A percentile compares a stretch with the other conserved stretches of the same genome.
Conservation (phyloP, 495 filamentous ascomycete species). For the Letharia columbiana region DNA sequence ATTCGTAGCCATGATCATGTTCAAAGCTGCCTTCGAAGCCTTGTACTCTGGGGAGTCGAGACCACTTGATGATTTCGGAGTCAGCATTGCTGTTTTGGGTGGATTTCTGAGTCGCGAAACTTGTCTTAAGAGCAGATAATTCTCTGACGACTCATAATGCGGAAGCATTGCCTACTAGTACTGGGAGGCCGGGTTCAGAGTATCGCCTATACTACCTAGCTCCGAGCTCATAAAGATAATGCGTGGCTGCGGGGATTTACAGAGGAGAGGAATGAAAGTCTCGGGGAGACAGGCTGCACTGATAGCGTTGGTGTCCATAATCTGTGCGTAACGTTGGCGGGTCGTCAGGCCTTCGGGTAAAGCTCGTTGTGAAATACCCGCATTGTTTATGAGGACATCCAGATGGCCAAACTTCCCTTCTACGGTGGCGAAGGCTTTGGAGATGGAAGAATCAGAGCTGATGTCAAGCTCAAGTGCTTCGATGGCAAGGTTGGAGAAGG, state of each 20-base stretch:
- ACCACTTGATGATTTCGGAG: neutral
- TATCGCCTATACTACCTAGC: slow-evolving; percentile 28
- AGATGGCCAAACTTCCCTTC: slow-evolving; percentile 27
- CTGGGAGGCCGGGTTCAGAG: neutral
- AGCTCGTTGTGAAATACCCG: slow-evolving; percentile 17
- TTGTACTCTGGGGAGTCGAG: slow-evolving; percentile 23
- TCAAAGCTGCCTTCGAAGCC: slow-evolving; percentile 37
- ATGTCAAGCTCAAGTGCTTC: slow-evolving; percentile 36
- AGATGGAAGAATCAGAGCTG: slow-evolving; percentile 33
- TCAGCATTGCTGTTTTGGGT: no score
- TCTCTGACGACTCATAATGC: no score
- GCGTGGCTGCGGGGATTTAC: slow-evolving; percentile 32
- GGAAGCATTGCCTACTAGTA: neutral
- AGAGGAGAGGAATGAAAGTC: slow-evolving; percentile 38
- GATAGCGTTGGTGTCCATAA: slow-evolving; percentile 35
- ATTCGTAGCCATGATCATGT: slow-evolving; percentile 33
- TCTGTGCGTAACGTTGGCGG: slow-evolving; percentile 27
- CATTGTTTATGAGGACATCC: slow-evolving; percentile 37
- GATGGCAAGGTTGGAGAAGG: slow-evolving; percentile 26
- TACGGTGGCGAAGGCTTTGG: slow-evolving; percentile 31
- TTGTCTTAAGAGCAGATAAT: no score
- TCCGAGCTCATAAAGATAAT: slow-evolving; percentile 38
- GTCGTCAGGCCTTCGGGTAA: slow-evolving; percentile 10
- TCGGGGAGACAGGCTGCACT: slow-evolving; percentile 36
- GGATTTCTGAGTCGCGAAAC: no score